Percentiles rank a stretch among this genome's conserved stretches.
These are phyloP conservation scores for Closterium sp. DNA, from an alignment of 139 green algal species.

Conservation along the genomic window DNA sequence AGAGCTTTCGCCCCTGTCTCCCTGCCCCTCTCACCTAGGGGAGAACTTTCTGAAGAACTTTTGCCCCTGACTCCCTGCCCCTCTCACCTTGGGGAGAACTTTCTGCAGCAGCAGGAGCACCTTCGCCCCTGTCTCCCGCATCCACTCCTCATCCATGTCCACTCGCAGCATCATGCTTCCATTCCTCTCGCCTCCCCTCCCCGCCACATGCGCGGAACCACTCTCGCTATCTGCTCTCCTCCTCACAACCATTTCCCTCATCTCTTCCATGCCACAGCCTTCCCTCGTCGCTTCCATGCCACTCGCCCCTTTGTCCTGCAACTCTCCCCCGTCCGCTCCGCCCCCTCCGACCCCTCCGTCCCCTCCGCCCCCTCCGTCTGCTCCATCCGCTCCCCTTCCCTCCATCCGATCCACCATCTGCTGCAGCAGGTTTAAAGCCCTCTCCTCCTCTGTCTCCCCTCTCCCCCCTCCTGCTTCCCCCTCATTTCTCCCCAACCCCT, in stretches of 20 bases:
- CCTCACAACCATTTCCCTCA: not conserved
- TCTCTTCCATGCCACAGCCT: not conserved
- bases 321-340: too few species aligned
- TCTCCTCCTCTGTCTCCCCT: not conserved
- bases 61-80: not conserved
- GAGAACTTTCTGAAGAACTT: not conserved
- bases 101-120: not conserved
- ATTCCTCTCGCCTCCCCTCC: not conserved
- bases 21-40: not conserved
- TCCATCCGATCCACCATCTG: not conserved
- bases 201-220: not conserved
- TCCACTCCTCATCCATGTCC: not conserved
- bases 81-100: not conserved
- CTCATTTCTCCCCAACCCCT: too few species aligned
- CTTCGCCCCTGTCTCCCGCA: not conserved
- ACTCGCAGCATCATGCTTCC: not conserved
- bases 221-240: not conserved
- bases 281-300: not conserved
- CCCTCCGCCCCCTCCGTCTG: not conserved
- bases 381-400: not conserved
- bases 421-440: not conserved
- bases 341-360: not conserved
- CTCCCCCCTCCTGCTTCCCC: not conserved
- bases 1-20: not conserved
- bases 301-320: not conserved